These are phyloP conservation scores for Castanospermum australe DNA, from an alignment of 306 rosid species.

Conservation along the genomic window DNA sequence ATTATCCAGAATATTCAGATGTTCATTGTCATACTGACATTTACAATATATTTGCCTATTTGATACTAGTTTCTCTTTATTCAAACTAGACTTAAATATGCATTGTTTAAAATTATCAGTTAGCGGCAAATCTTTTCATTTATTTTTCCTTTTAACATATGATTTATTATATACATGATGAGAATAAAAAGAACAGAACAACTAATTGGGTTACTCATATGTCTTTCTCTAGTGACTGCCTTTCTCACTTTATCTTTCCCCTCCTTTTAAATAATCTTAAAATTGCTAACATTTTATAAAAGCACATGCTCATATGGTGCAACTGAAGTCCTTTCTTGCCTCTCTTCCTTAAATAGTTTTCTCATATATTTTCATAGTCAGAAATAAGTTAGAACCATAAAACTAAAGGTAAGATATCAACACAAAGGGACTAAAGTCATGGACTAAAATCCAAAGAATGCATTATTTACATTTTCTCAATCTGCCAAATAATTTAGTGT, in stretches of 20 bases:
- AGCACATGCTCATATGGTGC: neutral
- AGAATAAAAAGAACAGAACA: neutral
- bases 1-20: neutral
- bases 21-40: neutral
- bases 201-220: neutral
- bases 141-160: neutral
- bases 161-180: neutral
- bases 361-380: neutral
- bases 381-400: neutral
- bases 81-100: neutral
- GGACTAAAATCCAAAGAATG: neutral
- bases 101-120: neutral
- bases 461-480: neutral
- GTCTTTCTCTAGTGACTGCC: too few species aligned
- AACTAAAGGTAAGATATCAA: neutral
- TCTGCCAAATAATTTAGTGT: neutral
- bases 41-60: neutral
- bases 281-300: neutral
- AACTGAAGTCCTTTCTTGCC: neutral
- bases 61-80: neutral
- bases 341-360: neutral
- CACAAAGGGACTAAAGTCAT: neutral
- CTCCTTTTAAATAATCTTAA: neutral
- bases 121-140: neutral
- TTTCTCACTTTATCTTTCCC: neutral